These are phyloP conservation scores for Boletus sp. DNA, from an alignment of 1,284 basidiomycete species.

Conservation along the genomic window DNA sequence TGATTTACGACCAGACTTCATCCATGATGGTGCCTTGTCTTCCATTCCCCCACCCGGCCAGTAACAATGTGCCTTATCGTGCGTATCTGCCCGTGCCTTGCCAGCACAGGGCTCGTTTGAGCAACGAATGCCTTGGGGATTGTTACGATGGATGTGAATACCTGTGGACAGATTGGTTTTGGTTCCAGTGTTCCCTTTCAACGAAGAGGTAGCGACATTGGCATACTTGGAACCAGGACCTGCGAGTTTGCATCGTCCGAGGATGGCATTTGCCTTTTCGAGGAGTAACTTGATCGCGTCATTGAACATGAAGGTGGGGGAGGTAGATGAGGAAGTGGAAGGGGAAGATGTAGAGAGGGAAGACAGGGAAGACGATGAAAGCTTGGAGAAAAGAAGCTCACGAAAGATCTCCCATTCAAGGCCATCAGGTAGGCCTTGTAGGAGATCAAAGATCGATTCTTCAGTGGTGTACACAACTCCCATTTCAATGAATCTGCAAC, in stretches of 20 bases:
- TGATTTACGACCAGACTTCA: no score
- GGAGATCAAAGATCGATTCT: conserved; percentile 1
- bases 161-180: not conserved
- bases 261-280: not conserved
- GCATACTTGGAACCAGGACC: not conserved
- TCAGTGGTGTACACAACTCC: not conserved
- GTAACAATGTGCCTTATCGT: not conserved
- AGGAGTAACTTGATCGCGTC: not conserved
- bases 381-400: not conserved
- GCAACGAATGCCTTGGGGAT: not conserved
- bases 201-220: not conserved
- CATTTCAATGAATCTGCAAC: not conserved
- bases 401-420: not conserved
- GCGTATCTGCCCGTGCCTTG: not conserved
- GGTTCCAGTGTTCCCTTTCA: not conserved
- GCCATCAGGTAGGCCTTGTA: not conserved
- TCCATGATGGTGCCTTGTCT: no score
- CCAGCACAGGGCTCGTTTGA: not conserved
- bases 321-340: not conserved
- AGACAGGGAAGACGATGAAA: no score
- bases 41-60: not conserved
- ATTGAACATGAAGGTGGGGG: not conserved
- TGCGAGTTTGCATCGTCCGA: not conserved
- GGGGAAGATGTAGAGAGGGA: not conserved
- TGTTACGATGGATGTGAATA: not conserved